Conservation (phyloP, 1,284 basidiomycete species). For the Leccinum subfulvum region DNA sequence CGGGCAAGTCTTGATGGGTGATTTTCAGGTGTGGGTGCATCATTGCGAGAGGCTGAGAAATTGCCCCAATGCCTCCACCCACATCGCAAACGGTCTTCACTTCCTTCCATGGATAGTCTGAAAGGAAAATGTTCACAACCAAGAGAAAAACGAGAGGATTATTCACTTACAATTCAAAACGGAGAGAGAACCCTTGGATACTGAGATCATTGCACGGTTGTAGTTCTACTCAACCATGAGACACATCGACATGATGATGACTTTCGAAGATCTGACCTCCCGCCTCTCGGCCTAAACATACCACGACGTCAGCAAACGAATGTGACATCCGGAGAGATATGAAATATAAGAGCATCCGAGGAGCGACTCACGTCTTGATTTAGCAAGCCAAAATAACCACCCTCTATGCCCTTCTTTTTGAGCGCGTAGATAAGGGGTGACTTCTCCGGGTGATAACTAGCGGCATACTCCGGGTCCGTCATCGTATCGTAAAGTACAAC, state of each 20-base stretch:
- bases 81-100: conserved; percentile 48
- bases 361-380: conserved; percentile 19
- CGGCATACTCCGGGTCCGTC: conserved; percentile 25
- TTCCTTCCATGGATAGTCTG: conserved; percentile 44
- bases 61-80: conserved; percentile 45
- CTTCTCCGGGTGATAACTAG: conserved; percentile 22
- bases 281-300: conserved; percentile 19
- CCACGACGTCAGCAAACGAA: background rate
- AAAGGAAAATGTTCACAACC: background rate
- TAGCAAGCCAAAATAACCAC: conserved; percentile 27
- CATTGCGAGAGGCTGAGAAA: conserved; percentile 43
- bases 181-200: conserved; percentile 20
- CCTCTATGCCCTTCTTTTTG: conserved; percentile 18
- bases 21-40: conserved; percentile 41
- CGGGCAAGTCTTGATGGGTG: conserved; percentile 47
- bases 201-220: conserved; percentile 27
- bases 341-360: background rate
- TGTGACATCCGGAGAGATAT: background rate
- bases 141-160: background rate
- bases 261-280: conserved; percentile 14
- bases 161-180: conserved; percentile 25
- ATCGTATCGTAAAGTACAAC: conserved; percentile 27
- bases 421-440: conserved; percentile 28
- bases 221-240: conserved; percentile 16
- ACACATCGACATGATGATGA: background rate